Evolutionary conservation across 1,139 yeast genomes (phyloP), one percentile per base, ranked within the genome.

Genomic region (Arxiozyma telluris): DNA sequence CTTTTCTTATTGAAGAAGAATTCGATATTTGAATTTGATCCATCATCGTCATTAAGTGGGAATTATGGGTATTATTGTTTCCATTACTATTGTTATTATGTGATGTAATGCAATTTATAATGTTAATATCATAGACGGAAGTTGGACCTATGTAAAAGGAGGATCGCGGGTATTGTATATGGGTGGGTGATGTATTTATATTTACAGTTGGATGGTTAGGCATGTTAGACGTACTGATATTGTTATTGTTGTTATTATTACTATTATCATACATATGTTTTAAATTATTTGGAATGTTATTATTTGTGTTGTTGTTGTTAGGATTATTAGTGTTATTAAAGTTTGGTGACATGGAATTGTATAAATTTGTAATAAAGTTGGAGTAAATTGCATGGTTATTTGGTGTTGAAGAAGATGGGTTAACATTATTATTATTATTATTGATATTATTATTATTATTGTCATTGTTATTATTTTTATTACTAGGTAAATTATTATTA

Each of bases 71-170:
- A 8, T 27, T 27, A 2, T 27, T 27, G 11, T 27, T 6, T 8
- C 30, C 11, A 27, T 34, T 34, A 8, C 39, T 8, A 4, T n/a
- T 34, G n/a, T 15, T 46, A 61, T 80, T 75, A 67, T 70, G 83
- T 67, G 71, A 73, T 65, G 69, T 69, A 44, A 84, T 80, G 51
- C 76, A 69, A 56, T 83, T 80, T 23, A 85, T 68, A 22, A 85
- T 71, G 48, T 77, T 74, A 15, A 78, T 72, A 66, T 85, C 93
- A 64, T 80, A 84, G 50, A 83, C 74, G 42, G 90, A 83, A 0
- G 90, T 83, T 0, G 90, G 82, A 0, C 94, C 94, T 34, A 85
- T 81, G 62, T 81, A 84, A 64, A 84, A 85, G 41, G 89, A 82
- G 0, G 91, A 84, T 54, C 93, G 71, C 1, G 94, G 93, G 60